A percentile compares a stretch with the other conserved stretches of the same genome.
These are phyloP conservation scores for Lathyrus oleraceus DNA, from an alignment of 306 rosid species.

Conservation along the genomic window DNA sequence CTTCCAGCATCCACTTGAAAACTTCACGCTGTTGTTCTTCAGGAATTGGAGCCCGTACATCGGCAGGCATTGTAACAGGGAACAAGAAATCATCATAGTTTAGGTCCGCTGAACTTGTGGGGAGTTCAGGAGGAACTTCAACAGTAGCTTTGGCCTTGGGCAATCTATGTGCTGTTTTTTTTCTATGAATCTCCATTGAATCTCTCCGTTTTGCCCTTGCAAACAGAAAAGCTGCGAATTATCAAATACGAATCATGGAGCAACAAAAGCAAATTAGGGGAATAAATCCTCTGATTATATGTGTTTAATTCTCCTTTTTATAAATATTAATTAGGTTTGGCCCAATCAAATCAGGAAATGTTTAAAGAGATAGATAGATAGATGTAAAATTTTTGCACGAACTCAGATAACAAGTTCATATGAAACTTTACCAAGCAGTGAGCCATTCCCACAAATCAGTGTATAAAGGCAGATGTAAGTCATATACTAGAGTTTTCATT, in stretches of 20 bases:
- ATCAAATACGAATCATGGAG: constrained; percentile 31
- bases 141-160: constrained; percentile 41
- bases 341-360: background rate
- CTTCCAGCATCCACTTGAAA: constrained; percentile 63
- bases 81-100: constrained; percentile 42
- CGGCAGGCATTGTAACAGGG: constrained; percentile 40
- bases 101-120: constrained; percentile 34
- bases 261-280: constrained; percentile 11
- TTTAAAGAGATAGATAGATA: constrained; percentile 4
- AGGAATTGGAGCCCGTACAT: constrained; percentile 40
- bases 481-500: background rate
- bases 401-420: background rate
- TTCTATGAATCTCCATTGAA: constrained; percentile 29
- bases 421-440: background rate
- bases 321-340: background rate
- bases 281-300: background rate
- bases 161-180: constrained; percentile 38
- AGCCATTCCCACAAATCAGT: constrained; percentile 13
- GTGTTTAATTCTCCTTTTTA: background rate
- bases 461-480: constrained; percentile 17
- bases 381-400: background rate
- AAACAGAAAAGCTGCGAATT: constrained; percentile 69
- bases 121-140: constrained; percentile 48
- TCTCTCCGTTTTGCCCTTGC: constrained; percentile 57
- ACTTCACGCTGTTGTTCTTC: constrained; percentile 60